Evolutionary conservation across 352 stramenopile genomes (phyloP), one percentile per base, ranked within the genome.

Genomic region (Phytophthora megakarya): DNA sequence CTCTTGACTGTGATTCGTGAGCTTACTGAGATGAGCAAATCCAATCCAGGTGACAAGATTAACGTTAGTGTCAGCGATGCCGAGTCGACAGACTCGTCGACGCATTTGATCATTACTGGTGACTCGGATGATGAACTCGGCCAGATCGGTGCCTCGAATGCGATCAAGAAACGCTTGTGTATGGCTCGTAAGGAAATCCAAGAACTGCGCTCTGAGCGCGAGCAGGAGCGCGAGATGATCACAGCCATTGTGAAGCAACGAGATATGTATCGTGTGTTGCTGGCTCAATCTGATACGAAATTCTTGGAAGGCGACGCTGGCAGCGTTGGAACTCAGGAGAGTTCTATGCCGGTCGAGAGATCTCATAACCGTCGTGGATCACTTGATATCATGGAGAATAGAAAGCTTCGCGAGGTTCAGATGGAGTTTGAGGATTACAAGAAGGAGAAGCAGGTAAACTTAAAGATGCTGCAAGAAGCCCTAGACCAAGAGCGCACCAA

Each of bases 161-260:
- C 60, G 16, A 75, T 84, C 26, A 78, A 90, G 9, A 78, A 87
- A 10, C 58, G 76, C 45, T 69, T 97, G 35, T 74, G 87, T 12
- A 52, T 76, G 47, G 72, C 84, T 5, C 69, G 83, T 25, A 78
- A 85, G 42, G 90, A 98, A 62, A 67, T 98, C 6, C 75, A 84
- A n/a, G 73, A 82, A 22, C 55, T 98, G 40, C 80, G 80, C 19
- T 51, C 55, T 5, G 85, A 93, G 54, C 83, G 86, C 21, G 85
- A 93, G 50, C 73, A 92, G 57, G 81, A 91, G 37, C 78, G 86
- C 15, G 84, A 98, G 53, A 89, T 98, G 68, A 95, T 98, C 10
- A 73, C 81, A 15, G 89, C 84, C 3, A 98, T 99, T 54, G 93
- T 98, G 10, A 95, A 98, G 66, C 96, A 99, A 69, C 89, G 96